Percentiles rank a stretch among this genome's conserved stretches.
Conservation (phyloP, 139 green algal genomes). For the Raphidocelis subcapitata region DNA sequence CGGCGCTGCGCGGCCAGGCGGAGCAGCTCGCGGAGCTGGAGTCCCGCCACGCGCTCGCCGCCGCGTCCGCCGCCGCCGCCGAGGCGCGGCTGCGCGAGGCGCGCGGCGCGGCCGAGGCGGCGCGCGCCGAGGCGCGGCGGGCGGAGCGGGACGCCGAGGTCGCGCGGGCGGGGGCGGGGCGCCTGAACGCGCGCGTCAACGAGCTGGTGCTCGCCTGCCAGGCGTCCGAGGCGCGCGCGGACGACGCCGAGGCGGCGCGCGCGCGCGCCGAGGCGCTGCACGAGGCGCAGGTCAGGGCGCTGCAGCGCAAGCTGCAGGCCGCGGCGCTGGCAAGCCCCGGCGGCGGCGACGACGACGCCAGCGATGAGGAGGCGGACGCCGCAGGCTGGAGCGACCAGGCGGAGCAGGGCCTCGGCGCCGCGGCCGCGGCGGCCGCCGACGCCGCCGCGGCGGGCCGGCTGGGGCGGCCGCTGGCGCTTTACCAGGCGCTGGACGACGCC, state of each 20-base stretch:
- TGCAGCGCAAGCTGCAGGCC: conserved; percentile 4
- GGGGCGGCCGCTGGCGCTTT: too few relatives aligned
- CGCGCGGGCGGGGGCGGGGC: conserved; percentile 31
- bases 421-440: too few relatives aligned
- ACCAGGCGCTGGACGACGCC: conserved; percentile 40
- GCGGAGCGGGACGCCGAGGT: conserved; percentile 45
- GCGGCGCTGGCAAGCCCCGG: not conserved
- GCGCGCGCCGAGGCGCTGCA: conserved; percentile 13
- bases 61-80: conserved; percentile 10
- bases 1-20: too few relatives aligned
- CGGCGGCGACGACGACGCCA: too few relatives aligned
- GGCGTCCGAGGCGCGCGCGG: conserved; percentile 15
- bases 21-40: not conserved
- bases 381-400: too few relatives aligned
- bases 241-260: conserved; percentile 15
- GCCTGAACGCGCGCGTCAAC: conserved; percentile 54
- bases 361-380: too few relatives aligned
- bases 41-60: conserved; percentile 26
- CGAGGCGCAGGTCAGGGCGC: not conserved
- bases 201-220: conserved; percentile 44
- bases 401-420: too few relatives aligned
- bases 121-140: conserved; percentile 12
- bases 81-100: conserved; percentile 35
- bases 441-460: too few relatives aligned
- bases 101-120: conserved; percentile 20